Conservation (phyloP, 805 yeast species). For the Candida easanensis region DNA sequence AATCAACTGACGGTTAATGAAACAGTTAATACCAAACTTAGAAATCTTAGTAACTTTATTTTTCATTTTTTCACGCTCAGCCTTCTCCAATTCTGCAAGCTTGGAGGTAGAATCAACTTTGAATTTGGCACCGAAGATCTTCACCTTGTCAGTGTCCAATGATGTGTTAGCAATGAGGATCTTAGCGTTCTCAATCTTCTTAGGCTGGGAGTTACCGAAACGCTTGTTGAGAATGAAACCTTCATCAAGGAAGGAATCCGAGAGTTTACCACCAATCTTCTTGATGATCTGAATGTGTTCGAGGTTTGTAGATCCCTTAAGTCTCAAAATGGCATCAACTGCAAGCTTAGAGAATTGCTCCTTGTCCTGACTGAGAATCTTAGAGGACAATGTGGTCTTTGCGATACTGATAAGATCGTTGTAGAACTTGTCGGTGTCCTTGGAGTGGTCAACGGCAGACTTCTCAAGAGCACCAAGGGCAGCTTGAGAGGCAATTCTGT, state of each 20-base stretch:
- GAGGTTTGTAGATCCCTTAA: constrained; percentile 83
- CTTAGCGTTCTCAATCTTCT: constrained; percentile 74
- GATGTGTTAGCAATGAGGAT: constrained; percentile 94
- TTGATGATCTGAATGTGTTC: constrained; percentile 93
- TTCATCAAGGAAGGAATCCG: constrained; percentile 92
- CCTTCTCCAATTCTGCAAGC: constrained; percentile 88
- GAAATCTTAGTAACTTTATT: constrained; percentile 84
- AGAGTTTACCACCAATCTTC: constrained; percentile 87
- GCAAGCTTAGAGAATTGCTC: constrained; percentile 86
- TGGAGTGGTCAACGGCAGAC: constrained; percentile 75
- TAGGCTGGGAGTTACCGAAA: constrained; percentile 94
- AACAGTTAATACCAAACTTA: constrained; percentile 81
- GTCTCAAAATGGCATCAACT: constrained; percentile 89
- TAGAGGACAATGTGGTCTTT: constrained; percentile 88
- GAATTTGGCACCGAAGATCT: constrained; percentile 96
- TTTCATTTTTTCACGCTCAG: constrained; percentile 93
- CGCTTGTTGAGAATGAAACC: constrained; percentile 90
- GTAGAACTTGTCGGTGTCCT: constrained; percentile 64
- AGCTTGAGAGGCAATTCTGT: constrained; percentile 81
- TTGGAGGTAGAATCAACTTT: constrained; percentile 94
- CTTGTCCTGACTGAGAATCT: constrained; percentile 92
- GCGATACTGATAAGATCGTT: constrained; percentile 84
- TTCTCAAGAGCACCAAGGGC: constrained; percentile 78
- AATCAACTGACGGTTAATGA: constrained; percentile 93
- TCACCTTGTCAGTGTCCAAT: constrained; percentile 95